Evolutionary conservation across 148 eudicot genomes (phyloP).

Genomic region (Suaeda aralocaspica): DNA sequence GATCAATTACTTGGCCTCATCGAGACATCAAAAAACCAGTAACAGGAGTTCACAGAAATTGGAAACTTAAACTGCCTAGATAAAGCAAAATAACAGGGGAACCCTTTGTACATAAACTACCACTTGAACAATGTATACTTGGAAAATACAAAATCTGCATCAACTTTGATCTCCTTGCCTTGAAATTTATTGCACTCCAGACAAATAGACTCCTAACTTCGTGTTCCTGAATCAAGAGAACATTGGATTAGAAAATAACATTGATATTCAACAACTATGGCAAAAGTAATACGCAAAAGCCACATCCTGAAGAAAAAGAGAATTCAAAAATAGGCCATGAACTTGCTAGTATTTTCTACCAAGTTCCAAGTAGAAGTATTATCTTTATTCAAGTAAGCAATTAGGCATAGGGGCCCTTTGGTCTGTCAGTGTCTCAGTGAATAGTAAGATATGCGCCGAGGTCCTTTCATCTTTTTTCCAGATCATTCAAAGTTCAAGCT

Average conservation of each 20-base stretch:
- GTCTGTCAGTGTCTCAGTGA: too few species aligned
- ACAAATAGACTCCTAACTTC: background rate
- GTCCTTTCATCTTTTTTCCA: too few species aligned
- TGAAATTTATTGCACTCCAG: background rate
- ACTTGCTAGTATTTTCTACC: too few species aligned
- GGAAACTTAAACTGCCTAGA: background rate
- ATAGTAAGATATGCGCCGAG: too few species aligned
- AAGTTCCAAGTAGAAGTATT: too few species aligned
- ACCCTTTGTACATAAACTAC: too few species aligned
- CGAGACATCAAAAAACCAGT: background rate
- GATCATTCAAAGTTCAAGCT: too few species aligned
- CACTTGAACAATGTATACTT: too few species aligned
- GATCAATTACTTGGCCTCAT: background rate
- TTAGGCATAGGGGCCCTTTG: too few species aligned
- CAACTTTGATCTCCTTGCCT: background rate
- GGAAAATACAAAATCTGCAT: background rate
- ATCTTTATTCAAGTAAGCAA: too few species aligned
- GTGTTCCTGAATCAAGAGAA: slow-evolving; percentile 4
- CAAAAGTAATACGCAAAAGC: too few species aligned
- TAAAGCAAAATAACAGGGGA: background rate
- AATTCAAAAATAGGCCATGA: too few species aligned
- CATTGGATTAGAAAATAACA: background rate
- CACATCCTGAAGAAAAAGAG: background rate
- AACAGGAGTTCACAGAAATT: background rate
- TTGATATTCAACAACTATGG: background rate